phyloP scores from a whole-genome alignment of 331 rosid species.

The Rosa hybrid region DNA sequence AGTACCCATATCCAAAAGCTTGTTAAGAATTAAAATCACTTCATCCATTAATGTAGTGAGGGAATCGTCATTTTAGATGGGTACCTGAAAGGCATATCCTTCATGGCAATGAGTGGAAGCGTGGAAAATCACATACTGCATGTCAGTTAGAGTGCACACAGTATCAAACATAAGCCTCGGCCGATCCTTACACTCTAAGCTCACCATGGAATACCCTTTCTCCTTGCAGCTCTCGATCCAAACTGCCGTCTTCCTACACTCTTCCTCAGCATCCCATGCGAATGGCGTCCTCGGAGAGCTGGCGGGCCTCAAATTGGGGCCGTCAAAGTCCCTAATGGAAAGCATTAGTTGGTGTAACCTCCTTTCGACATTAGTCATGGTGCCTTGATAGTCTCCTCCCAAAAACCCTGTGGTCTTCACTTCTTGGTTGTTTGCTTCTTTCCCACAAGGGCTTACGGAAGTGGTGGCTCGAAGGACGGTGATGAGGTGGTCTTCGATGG shows the following conservation, averaged over 20 bases:
- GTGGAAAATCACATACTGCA: slow-evolving; percentile 71
- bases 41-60: background rate
- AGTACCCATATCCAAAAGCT: background rate
- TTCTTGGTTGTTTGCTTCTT: slow-evolving; percentile 31
- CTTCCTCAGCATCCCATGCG: slow-evolving; percentile 22
- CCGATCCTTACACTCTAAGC: slow-evolving; percentile 63
- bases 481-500: slow-evolving; percentile 55
- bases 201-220: slow-evolving; percentile 59
- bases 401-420: slow-evolving; percentile 42
- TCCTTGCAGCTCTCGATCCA: slow-evolving; percentile 57
- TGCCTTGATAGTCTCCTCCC: slow-evolving; percentile 37
- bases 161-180: slow-evolving; percentile 77
- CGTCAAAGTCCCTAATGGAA: slow-evolving; percentile 56
- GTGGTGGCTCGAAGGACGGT: slow-evolving; percentile 50
- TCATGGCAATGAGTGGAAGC: slow-evolving; percentile 49
- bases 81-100: slow-evolving; percentile 64
- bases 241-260: slow-evolving; percentile 42
- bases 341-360: slow-evolving; percentile 76
- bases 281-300: background rate
- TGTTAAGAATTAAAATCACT: background rate
- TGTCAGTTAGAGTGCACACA: slow-evolving; percentile 68
- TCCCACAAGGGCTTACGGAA: slow-evolving; percentile 13
- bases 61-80: background rate
- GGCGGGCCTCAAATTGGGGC: slow-evolving; percentile 4
- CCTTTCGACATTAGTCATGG: slow-evolving; percentile 54